A percentile compares a stretch with the other conserved stretches of the same genome.
phyloP scores from a whole-genome alignment of 148 eudicot genomes.

The Bassia scoparia region DNA sequence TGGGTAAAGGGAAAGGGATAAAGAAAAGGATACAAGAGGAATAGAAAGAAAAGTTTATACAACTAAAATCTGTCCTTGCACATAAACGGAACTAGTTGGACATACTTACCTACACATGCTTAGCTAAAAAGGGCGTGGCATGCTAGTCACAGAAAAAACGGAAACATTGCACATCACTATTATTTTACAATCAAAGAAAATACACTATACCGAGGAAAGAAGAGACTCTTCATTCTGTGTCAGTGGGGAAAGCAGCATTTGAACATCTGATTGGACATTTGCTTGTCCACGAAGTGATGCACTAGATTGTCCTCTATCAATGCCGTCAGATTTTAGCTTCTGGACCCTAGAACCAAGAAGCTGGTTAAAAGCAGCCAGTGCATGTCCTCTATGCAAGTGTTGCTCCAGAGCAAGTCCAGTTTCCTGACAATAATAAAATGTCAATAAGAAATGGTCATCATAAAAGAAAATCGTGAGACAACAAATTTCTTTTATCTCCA shows the following conservation, averaged over 20 bases:
- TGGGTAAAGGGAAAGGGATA: background rate
- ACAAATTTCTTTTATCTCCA: background rate
- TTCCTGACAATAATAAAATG: slow-evolving; percentile 45
- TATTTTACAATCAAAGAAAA: too few relatives aligned
- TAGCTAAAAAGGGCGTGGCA: slow-evolving; percentile 4
- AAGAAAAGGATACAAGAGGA: background rate
- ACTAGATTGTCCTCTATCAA: slow-evolving; percentile 45
- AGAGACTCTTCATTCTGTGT: slow-evolving; percentile 74
- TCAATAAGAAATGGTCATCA: slow-evolving; percentile 10
- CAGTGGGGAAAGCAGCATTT: slow-evolving; percentile 64
- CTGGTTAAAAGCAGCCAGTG: slow-evolving; percentile 78
- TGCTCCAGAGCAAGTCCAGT: slow-evolving; percentile 79
- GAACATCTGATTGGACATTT: slow-evolving; percentile 76
- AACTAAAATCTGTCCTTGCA: background rate
- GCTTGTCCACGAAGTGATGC: slow-evolving; percentile 52
- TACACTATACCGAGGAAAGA: slow-evolving; percentile 66
- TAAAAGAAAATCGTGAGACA: background rate
- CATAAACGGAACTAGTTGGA: background rate
- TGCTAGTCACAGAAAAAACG: slow-evolving; percentile 8
- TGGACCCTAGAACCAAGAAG: slow-evolving; percentile 72
- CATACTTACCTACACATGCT: background rate
- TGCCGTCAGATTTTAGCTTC: slow-evolving; percentile 53
- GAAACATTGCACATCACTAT: background rate
- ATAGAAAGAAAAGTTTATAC: background rate
- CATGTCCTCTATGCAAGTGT: slow-evolving; percentile 93